These are phyloP conservation scores for Pezicula radicicola DNA, from an alignment of 2,329 filamentous ascomycete genomes.

Conservation along the genomic window DNA sequence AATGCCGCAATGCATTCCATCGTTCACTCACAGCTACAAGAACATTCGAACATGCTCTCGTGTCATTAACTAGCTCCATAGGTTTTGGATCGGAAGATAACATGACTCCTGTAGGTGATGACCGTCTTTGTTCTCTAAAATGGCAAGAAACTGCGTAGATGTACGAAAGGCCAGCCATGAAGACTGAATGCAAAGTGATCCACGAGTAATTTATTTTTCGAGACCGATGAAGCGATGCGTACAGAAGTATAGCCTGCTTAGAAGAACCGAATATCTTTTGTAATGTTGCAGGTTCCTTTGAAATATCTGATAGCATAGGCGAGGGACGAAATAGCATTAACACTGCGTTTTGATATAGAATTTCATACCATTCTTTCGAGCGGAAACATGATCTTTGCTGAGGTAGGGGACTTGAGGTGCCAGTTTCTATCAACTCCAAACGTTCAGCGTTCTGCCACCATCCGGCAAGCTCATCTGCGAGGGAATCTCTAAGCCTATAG, in stretches of 20 bases:
- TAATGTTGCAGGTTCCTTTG: conserved; percentile 22
- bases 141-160: conserved; percentile 40
- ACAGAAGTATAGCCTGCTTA: conserved; percentile 37
- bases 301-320: conserved; percentile 26
- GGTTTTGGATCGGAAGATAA: conserved; percentile 33
- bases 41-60: conserved; percentile 40
- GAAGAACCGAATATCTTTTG: conserved; percentile 37
- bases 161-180: conserved; percentile 42
- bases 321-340: conserved; percentile 40
- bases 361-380: conserved; percentile 37
- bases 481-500: conserved; percentile 12
- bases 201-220: conserved; percentile 45
- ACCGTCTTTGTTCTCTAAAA: conserved; percentile 28
- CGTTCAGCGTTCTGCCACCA: conserved; percentile 28
- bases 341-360: conserved; percentile 40
- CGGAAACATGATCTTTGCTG: conserved; percentile 35
- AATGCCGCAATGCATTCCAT: conserved; percentile 36
- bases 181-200: conserved; percentile 46
- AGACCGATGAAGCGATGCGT: conserved; percentile 40
- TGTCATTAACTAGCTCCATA: conserved; percentile 40
- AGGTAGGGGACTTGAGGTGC: background rate
- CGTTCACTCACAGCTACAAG: conserved; percentile 41
- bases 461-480: conserved; percentile 28
- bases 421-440: conserved; percentile 23
- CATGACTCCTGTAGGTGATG: conserved; percentile 9